phyloP scores from a whole-genome alignment of 331 rosid species.

The Prunus yedoensis region DNA sequence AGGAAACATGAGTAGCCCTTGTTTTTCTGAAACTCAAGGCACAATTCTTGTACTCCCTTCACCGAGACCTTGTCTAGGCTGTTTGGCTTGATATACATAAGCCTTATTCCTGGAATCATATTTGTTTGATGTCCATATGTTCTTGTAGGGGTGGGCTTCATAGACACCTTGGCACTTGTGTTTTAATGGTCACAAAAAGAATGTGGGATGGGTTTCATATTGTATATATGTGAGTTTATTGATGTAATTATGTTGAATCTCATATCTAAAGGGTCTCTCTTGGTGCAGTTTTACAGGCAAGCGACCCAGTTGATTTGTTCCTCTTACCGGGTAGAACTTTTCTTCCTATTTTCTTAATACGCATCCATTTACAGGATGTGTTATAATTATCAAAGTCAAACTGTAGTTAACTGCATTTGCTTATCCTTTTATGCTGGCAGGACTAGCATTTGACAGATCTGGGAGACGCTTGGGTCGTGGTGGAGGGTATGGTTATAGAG shows the following conservation, averaged over 20 bases:
- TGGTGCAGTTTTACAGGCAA: slow-evolving; percentile 85
- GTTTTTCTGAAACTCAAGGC: background rate
- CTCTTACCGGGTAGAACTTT: slow-evolving; percentile 71
- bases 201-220: background rate
- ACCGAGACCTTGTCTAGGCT: background rate
- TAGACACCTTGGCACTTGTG: background rate
- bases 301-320: slow-evolving; percentile 81
- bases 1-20: background rate
- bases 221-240: background rate
- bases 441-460: slow-evolving; percentile 86
- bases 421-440: slow-evolving; percentile 38
- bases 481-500: slow-evolving; percentile 69
- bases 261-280: slow-evolving; percentile 25
- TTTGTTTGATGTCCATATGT: background rate
- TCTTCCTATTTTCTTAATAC: slow-evolving; percentile 8
- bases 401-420: slow-evolving; percentile 15
- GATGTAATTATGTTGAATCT: slow-evolving; percentile 9
- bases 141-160: background rate
- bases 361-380: background rate
- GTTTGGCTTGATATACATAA: background rate
- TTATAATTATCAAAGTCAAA: background rate
- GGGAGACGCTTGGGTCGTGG: slow-evolving; percentile 98
- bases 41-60: slow-evolving; percentile 1
- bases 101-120: background rate
- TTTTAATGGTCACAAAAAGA: background rate